Base-by-base conservation (phyloP, 345 rosid genomes). In the Tarenaya hassleriana region DNA sequence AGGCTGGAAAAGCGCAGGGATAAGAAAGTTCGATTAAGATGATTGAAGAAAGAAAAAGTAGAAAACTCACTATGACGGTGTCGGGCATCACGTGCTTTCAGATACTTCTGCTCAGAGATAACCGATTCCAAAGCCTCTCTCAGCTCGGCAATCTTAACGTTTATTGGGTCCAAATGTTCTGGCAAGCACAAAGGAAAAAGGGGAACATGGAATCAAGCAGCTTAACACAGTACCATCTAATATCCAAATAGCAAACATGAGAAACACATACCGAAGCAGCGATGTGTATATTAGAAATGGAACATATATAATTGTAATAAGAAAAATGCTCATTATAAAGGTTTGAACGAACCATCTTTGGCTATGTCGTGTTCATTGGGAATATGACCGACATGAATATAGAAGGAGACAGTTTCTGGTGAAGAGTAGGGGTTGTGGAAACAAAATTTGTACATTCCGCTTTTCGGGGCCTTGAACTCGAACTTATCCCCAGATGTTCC, bases 381-480 rank as follows among this genome's bases (percentile, higher is more conserved):
- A 63, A 92, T 92, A 55, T 92, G 98, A 17, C 98, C 97, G 46
- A 82, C 94, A 41, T 88, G 98, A 63, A 92, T 92, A 50, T 88
- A 73, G 70, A 88, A 92, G 41, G 98, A 83, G 50, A 92, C 95
- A 1, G 98, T 88, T 63, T 92, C 97, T 35, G 98, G 96, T 16
- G 98, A 72, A n/a, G 88, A 70, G 39, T 82, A 74, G 21, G 97
- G 91, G 58, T 92, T 92, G 72, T 81, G 90, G 61, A 92, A 92
- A 73, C 98, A 92, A 54, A 92, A 92, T 58, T 88, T 88, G 73
- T 83, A 85, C 95, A 88, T 92, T 71, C 98, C 98, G 75, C 94
- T 88, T 63, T 74, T 72, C 13, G 94, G 96, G 0, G 96, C 94
- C 64, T 85, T 85, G 46, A 88, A 81, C 56, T 85, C 95, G 27